Evolutionary conservation across 352 stramenopile genomes (phyloP), one percentile per base, ranked within the genome.

Genomic region (Phytophthora colocasiae): DNA sequence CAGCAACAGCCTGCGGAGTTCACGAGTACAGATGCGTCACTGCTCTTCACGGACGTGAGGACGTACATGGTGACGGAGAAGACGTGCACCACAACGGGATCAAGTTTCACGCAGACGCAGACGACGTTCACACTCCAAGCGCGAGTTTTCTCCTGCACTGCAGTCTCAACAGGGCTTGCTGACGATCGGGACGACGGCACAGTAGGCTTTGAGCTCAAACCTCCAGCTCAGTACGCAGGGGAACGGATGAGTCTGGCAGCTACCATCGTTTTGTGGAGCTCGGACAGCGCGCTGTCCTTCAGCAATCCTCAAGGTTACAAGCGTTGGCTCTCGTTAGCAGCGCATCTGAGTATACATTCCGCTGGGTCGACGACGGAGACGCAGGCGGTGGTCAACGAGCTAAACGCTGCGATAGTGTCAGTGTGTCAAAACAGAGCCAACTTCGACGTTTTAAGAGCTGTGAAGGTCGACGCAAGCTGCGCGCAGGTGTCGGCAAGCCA

Each of bases 381-480:
- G 1, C 55, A 75, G 22, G 26, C 41, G 8, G 17, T 86, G 11
- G 45, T 73, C 4, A 50, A 24, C 22, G 44, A 67, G 0, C 69
- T 90, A 26, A 93, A 90, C 39, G 56, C 57, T 4, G 64, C 61
- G 19, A 59, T 90, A n/a, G 17, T 19, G 12, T 40, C 11, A n/a
- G 19, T 26, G 31, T 68, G 27, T 76, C 69, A 58, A 19, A 9
- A 31, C 17, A 10, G 50, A 1, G 46, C 86, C n/a, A 26, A 26
- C 9, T 80, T 45, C 2, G 77, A 68, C n/a, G 59, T 92, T n/a
- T 88, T 92, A 44, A 83, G 87, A 36, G 38, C 41, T 6, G 89
- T 72, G 11, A 47, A 83, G 1, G 39, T 69, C 7, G 47, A 54
- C 36, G 62, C 57, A 4, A 71, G 62, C 26, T 92, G 85, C 32